phyloP scores from a whole-genome alignment of 2,329 filamentous ascomycete genomes.

The Nemania bipapillata region DNA sequence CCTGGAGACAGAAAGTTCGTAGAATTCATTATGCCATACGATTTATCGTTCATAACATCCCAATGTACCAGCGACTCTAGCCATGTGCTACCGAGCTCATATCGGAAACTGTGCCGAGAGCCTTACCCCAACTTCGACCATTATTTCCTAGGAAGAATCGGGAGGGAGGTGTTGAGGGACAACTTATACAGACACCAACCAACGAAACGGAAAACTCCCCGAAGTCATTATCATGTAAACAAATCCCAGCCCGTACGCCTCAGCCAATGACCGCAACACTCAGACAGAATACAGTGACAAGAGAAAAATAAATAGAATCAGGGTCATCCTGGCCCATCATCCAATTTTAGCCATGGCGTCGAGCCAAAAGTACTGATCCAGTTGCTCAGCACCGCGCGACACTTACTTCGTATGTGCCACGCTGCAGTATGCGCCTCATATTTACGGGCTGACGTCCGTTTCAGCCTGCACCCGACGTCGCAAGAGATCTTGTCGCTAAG shows the following conservation, averaged over 20 bases:
- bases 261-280: slow-evolving; percentile 35
- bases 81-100: slow-evolving; percentile 31
- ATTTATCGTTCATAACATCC: slow-evolving; percentile 45
- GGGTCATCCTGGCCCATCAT: slow-evolving; percentile 16
- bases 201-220: slow-evolving; percentile 39
- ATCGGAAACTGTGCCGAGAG: slow-evolving; percentile 24
- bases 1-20: slow-evolving; percentile 35
- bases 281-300: slow-evolving; percentile 29
- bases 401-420: too few species aligned
- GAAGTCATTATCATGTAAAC: slow-evolving; percentile 35
- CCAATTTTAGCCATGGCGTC: slow-evolving; percentile 11
- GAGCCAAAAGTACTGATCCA: slow-evolving; percentile 2
- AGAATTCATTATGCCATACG: slow-evolving; percentile 48
- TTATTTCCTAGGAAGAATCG: slow-evolving; percentile 23
- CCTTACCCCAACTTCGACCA: slow-evolving; percentile 26
- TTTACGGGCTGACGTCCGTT: slow-evolving; percentile 1
- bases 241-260: slow-evolving; percentile 32
- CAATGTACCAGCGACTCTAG: slow-evolving; percentile 46
- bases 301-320: slow-evolving; percentile 18
- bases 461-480: slow-evolving; percentile 27
- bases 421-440: background rate
- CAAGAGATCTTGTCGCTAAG: slow-evolving; percentile 43
- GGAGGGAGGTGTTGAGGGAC: slow-evolving; percentile 14
- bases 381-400: slow-evolving; percentile 7
- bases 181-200: slow-evolving; percentile 26